These are phyloP conservation scores for Paramecium octaurelia DNA, from an alignment of 73 alveolate species.

Conservation along the genomic window DNA sequence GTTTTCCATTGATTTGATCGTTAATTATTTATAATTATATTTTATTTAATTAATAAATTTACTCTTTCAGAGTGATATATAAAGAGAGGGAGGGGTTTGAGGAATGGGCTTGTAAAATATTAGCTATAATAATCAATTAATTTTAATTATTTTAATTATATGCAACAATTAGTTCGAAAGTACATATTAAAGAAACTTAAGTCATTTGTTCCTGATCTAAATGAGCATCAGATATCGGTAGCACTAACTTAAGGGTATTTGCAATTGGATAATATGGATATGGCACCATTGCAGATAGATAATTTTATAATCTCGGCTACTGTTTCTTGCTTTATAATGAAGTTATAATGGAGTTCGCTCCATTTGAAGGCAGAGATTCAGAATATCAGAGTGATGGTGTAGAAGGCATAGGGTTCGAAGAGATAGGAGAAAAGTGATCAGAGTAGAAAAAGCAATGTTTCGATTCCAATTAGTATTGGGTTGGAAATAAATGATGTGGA, in stretches of 20 bases:
- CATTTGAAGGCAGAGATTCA: background rate
- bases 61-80: background rate
- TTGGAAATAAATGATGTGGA: background rate
- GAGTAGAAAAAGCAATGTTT: background rate
- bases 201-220: background rate
- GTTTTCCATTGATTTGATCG: background rate
- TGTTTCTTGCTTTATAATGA: background rate
- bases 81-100: background rate
- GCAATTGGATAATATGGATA: background rate
- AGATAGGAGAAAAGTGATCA: background rate
- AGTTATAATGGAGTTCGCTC: background rate
- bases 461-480: background rate
- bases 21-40: background rate
- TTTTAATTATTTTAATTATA: background rate
- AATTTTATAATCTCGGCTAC: background rate
- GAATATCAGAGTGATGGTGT: background rate
- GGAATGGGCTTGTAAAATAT: background rate
- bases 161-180: background rate
- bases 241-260: background rate
- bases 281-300: background rate
- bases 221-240: background rate
- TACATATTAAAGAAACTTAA: background rate
- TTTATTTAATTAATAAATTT: background rate
- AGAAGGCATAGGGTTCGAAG: background rate
- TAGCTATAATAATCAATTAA: background rate